Percentiles rank a stretch among this genome's conserved stretches.
Evolutionary conservation across 106 monocot species (phyloP).

Genomic region (Triglochin maritima): DNA sequence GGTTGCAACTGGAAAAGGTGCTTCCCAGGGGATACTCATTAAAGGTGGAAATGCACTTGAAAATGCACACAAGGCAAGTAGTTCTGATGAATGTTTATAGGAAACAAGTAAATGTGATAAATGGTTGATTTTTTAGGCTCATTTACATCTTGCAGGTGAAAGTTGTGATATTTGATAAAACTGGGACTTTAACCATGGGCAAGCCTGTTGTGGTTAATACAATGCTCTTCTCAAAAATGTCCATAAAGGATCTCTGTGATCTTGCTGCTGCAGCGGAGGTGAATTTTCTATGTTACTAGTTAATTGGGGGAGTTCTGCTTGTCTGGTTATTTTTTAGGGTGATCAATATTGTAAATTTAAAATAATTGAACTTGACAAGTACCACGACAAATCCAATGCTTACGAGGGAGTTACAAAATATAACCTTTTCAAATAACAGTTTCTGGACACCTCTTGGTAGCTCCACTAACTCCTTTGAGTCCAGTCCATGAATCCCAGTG

Average conservation of each 20-base stretch:
- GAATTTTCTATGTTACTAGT: background rate
- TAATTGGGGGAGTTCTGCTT: background rate
- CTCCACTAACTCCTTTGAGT: no score
- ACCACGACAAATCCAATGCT: no score
- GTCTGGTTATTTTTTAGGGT: background rate
- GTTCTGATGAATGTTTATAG: background rate
- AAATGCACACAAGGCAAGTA: constrained; percentile 74
- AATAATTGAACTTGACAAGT: no score
- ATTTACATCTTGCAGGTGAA: constrained; percentile 35
- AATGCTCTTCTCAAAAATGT: constrained; percentile 45
- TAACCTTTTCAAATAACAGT: no score
- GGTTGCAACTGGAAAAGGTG: constrained; percentile 98
- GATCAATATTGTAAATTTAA: background rate
- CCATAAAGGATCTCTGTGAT: constrained; percentile 44
- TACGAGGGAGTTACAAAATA: no score
- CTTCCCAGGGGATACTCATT: constrained; percentile 90
- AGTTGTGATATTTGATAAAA: constrained; percentile 77
- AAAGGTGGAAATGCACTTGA: constrained; percentile 93
- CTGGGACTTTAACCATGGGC: constrained; percentile 75
- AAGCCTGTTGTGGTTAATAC: constrained; percentile 57
- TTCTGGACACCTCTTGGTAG: no score
- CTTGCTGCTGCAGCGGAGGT: constrained; percentile 83
- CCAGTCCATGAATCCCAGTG: no score
- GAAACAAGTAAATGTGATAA: background rate
- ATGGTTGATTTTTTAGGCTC: background rate